Evolutionary conservation across 768 basidiomycete species (phyloP).

Genomic region (Boletales sp.): DNA sequence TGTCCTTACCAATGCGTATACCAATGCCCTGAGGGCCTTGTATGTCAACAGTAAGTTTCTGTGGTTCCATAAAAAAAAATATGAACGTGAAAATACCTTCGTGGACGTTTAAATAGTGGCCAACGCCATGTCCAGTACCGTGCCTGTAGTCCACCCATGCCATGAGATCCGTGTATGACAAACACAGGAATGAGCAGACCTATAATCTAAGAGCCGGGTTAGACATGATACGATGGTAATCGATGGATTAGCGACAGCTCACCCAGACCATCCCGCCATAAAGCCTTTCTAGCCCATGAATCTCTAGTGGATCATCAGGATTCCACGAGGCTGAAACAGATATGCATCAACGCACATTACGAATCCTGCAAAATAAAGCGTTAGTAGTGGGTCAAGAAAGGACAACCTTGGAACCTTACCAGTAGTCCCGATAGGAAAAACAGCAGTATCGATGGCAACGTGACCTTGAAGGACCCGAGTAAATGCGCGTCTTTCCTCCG

Average conservation of each 20-base stretch:
- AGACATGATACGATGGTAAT: not conserved
- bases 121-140: constrained; percentile 93
- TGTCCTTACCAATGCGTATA: constrained; percentile 32
- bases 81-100: constrained; percentile 44
- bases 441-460: constrained; percentile 79
- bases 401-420: constrained; percentile 37
- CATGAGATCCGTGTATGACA: not conserved
- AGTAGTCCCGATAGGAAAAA: constrained; percentile 81
- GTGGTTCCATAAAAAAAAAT: too few species aligned
- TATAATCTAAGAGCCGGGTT: constrained; percentile 44
- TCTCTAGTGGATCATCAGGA: constrained; percentile 47
- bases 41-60: constrained; percentile 4
- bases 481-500: constrained; percentile 82
- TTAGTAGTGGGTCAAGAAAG: not conserved
- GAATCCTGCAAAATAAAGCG: constrained; percentile 39
- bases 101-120: constrained; percentile 92
- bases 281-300: constrained; percentile 68
- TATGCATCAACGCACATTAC: constrained; percentile 40
- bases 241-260: constrained; percentile 14
- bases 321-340: not conserved
- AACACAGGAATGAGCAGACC: constrained; percentile 32
- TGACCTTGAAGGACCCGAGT: constrained; percentile 91
- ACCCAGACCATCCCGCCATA: constrained; percentile 91
- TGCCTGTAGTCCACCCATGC: constrained; percentile 47
- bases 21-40: constrained; percentile 58